Evolutionary conservation across 176 grass and related monocot genomes (phyloP).

Genomic region (Bonia amplexicaulis): DNA sequence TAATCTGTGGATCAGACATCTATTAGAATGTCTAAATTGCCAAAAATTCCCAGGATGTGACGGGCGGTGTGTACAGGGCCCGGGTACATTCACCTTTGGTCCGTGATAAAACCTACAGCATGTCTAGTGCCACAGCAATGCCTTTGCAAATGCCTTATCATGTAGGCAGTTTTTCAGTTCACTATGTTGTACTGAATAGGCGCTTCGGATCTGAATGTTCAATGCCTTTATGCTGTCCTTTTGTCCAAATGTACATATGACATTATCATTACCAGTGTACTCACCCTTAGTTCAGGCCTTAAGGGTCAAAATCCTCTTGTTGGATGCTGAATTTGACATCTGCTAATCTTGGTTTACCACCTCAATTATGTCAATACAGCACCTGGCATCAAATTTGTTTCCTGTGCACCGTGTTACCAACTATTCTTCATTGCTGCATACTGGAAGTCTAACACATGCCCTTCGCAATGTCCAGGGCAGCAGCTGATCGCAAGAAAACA

Average conservation of each 20-base stretch:
- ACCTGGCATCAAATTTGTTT: background rate
- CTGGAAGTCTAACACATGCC: background rate
- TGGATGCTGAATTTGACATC: background rate
- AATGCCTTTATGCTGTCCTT: background rate
- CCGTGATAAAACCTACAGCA: background rate
- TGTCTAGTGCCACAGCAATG: background rate
- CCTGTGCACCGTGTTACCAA: background rate
- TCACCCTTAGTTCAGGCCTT: background rate
- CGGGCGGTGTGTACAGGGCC: too few species aligned
- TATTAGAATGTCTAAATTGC: background rate
- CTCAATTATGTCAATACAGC: background rate
- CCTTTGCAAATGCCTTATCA: background rate
- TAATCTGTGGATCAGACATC: background rate
- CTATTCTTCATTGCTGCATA: background rate
- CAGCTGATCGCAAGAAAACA: conserved; percentile 47
- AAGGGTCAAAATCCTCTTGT: background rate
- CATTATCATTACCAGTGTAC: background rate
- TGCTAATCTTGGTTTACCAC: background rate
- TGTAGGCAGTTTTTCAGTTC: background rate
- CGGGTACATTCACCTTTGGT: too few species aligned
- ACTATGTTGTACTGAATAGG: background rate
- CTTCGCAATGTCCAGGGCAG: conserved; percentile 30
- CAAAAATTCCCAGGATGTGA: background rate
- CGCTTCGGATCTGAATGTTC: background rate
- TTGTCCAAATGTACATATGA: background rate